Percentiles rank a stretch among this genome's conserved stretches.
These are phyloP conservation scores for Apiotrichum veenhuisii DNA, from an alignment of 1,284 basidiomycete species.

Conservation along the genomic window DNA sequence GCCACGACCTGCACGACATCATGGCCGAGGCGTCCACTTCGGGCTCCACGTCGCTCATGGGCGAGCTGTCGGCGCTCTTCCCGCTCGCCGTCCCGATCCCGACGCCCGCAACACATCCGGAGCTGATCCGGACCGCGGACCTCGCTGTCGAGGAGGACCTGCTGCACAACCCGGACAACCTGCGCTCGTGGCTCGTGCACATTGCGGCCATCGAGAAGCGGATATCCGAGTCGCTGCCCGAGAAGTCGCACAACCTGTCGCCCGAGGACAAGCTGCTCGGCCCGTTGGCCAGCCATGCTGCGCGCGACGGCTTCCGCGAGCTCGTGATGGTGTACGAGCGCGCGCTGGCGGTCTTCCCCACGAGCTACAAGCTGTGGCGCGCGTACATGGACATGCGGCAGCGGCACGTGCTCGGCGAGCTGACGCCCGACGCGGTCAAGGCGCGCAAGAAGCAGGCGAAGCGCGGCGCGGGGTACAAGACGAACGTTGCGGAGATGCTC, in stretches of 20 bases:
- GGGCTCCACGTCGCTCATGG: slow-evolving; percentile 29
- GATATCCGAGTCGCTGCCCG: slow-evolving; percentile 59
- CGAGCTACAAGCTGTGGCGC: slow-evolving; percentile 92
- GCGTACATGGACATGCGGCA: slow-evolving; percentile 81
- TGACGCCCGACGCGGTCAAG: slow-evolving; percentile 44
- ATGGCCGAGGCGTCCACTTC: slow-evolving; percentile 30
- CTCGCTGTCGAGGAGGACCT: slow-evolving; percentile 90
- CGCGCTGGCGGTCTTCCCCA: slow-evolving; percentile 80
- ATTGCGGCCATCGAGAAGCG: slow-evolving; percentile 71
- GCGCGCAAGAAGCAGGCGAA: slow-evolving; percentile 59
- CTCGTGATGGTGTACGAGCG: slow-evolving; percentile 89
- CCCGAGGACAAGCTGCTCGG: slow-evolving; percentile 48
- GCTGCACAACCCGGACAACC: slow-evolving; percentile 84
- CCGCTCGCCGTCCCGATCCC: slow-evolving; percentile 82
- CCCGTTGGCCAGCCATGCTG: slow-evolving; percentile 63
- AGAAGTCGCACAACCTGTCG: slow-evolving; percentile 29
- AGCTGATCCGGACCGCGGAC: slow-evolving; percentile 72
- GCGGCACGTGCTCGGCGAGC: slow-evolving; percentile 77
- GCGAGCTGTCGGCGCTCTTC: slow-evolving; percentile 54
- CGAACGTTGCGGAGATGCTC: slow-evolving; percentile 82
- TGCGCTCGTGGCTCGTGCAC: slow-evolving; percentile 86
- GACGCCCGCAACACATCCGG: slow-evolving; percentile 69
- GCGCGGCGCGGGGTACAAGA: slow-evolving; percentile 68
- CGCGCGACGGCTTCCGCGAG: slow-evolving; percentile 72
- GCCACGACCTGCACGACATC: neutral